These are phyloP conservation scores for Jatropha multifida DNA, from an alignment of 441 rosid species.

Conservation along the genomic window DNA sequence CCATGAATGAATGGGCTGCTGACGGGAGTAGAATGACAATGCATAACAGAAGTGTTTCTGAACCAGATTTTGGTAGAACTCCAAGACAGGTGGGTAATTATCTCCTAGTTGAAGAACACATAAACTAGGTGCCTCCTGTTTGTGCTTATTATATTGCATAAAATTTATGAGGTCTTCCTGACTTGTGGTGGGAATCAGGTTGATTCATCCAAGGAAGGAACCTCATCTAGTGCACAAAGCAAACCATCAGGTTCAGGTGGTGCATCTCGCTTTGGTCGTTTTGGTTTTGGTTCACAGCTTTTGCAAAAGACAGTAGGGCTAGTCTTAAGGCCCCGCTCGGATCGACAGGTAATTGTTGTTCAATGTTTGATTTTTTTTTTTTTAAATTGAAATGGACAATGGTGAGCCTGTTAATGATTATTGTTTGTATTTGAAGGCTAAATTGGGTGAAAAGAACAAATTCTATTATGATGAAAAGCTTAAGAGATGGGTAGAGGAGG, in stretches of 20 bases:
- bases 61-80: constrained; percentile 87
- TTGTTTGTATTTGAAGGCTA: constrained; percentile 59
- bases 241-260: constrained; percentile 55
- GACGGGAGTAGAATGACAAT: constrained; percentile 61
- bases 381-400: constrained; percentile 9
- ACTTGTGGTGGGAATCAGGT: constrained; percentile 36
- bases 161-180: constrained; percentile 22
- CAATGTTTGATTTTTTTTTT: constrained; percentile 1
- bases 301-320: constrained; percentile 87
- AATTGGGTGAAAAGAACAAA: constrained; percentile 82
- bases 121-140: constrained; percentile 12
- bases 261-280: constrained; percentile 74
- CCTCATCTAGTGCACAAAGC: constrained; percentile 47
- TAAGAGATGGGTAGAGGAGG: constrained; percentile 99
- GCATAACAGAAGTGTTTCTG: constrained; percentile 91
- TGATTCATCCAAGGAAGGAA: constrained; percentile 53
- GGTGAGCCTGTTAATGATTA: not conserved
- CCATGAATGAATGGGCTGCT: constrained; percentile 60
- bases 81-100: constrained; percentile 72
- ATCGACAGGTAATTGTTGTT: constrained; percentile 57
- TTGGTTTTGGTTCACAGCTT: constrained; percentile 77
- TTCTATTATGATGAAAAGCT: constrained; percentile 95
- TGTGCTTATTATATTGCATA: constrained; percentile 7
- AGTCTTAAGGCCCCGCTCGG: constrained; percentile 72
- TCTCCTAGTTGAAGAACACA: constrained; percentile 7